Percentiles rank a stretch among this genome's conserved stretches.
phyloP scores from a whole-genome alignment of 192 early-diverging fungal species.

The Haplosporangium gracile region DNA sequence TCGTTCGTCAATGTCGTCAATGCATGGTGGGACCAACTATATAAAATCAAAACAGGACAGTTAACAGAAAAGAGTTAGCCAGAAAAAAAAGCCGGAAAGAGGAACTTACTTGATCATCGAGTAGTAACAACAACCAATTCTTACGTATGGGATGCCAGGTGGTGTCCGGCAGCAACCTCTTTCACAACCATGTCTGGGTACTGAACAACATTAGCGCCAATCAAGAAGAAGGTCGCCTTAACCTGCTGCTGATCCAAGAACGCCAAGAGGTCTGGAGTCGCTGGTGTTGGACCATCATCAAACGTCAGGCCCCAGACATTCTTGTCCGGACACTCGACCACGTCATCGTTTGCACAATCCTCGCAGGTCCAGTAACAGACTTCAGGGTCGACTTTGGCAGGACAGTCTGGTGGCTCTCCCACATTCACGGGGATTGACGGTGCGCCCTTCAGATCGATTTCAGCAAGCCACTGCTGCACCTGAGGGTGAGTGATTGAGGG shows the following conservation, averaged over 20 bases:
- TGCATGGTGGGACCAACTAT: slow-evolving; percentile 62
- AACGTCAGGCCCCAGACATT: slow-evolving; percentile 70
- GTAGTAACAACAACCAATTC: not conserved
- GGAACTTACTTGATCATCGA: not conserved
- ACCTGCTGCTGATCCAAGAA: slow-evolving; percentile 59
- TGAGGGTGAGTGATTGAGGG: slow-evolving; percentile 9
- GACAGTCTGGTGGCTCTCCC: slow-evolving; percentile 26
- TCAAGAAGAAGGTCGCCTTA: slow-evolving; percentile 74
- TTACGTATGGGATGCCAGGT: slow-evolving; percentile 38
- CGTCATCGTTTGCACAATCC: slow-evolving; percentile 56
- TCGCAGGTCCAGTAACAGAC: slow-evolving; percentile 65
- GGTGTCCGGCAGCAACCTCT: slow-evolving; percentile 26
- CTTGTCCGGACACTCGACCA: slow-evolving; percentile 55
- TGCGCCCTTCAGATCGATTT: slow-evolving; percentile 28
- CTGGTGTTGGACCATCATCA: slow-evolving; percentile 75
- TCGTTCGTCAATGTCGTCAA: slow-evolving; percentile 54
- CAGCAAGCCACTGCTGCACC: slow-evolving; percentile 39
- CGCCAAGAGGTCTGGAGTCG: slow-evolving; percentile 60
- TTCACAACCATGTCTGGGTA: slow-evolving; percentile 40
- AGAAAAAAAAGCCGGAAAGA: not conserved
- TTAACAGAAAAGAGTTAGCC: not conserved
- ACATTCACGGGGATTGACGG: slow-evolving; percentile 17
- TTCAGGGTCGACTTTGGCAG: not conserved
- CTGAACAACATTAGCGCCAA: slow-evolving; percentile 69
- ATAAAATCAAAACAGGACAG: not conserved